These are phyloP conservation scores for Orychophragmus violaceus DNA, from an alignment of 345 rosid genomes.

Conservation along the genomic window DNA sequence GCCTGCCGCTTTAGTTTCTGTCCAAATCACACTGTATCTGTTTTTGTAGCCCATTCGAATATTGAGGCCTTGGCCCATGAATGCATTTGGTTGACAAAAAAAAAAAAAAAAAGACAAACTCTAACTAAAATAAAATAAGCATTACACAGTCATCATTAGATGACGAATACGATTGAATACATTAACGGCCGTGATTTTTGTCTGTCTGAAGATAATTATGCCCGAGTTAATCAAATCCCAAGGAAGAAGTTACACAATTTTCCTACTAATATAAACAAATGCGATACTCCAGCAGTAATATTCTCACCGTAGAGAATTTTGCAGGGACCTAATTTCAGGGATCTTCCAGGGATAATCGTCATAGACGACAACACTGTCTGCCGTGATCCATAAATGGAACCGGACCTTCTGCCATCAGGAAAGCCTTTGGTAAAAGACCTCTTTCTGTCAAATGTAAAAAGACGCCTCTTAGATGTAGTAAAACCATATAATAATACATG, in stretches of 20 bases:
- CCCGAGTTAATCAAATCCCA: constrained; percentile 72
- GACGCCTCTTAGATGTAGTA: background rate
- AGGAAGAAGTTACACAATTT: constrained; percentile 60
- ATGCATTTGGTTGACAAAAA: too few species aligned
- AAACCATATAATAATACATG: background rate
- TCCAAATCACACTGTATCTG: too few species aligned
- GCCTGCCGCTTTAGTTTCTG: too few species aligned
- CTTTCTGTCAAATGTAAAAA: too few species aligned
- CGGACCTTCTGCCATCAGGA: constrained; percentile 63
- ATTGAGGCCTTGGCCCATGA: too few species aligned
- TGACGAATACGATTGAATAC: too few species aligned
- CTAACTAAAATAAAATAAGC: too few species aligned
- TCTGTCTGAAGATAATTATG: constrained; percentile 53
- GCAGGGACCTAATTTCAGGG: constrained; percentile 89
- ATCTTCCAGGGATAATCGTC: too few species aligned
- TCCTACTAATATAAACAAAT: background rate
- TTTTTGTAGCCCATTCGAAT: too few species aligned
- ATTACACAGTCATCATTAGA: too few species aligned
- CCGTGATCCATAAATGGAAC: constrained; percentile 45
- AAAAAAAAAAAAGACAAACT: too few species aligned
- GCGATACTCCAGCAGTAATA: background rate
- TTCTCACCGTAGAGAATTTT: constrained; percentile 17
- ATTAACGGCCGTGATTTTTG: too few species aligned
- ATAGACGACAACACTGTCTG: constrained; percentile 56
- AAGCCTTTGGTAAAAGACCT: constrained; percentile 77